Conservation (phyloP, 257 asterid species). For the Ligustrum vulgare region DNA sequence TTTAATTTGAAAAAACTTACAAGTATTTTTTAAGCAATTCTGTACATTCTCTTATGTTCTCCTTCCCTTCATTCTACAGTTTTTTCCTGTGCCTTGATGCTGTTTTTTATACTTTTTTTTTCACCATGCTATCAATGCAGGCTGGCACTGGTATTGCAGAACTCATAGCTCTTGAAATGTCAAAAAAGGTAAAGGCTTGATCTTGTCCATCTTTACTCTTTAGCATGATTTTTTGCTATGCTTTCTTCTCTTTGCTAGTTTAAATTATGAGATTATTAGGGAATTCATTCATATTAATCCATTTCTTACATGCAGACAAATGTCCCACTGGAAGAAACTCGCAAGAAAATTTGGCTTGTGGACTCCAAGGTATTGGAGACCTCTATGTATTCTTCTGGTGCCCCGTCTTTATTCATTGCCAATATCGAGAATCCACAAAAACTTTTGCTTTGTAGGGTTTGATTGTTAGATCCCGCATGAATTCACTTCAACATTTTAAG, state of each 20-base stretch:
- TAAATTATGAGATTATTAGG: slow-evolving; percentile 1
- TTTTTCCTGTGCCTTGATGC: background rate
- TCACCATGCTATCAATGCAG: slow-evolving; percentile 40
- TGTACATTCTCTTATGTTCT: background rate
- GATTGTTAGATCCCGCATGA: slow-evolving; percentile 71
- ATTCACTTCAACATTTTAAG: slow-evolving; percentile 80
- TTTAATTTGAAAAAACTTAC: no score
- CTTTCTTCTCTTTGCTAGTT: slow-evolving; percentile 15
- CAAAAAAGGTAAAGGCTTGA: slow-evolving; percentile 64
- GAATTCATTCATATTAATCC: slow-evolving; percentile 2
- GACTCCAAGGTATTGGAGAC: slow-evolving; percentile 49
- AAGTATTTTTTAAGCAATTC: background rate
- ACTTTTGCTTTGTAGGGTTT: slow-evolving; percentile 52
- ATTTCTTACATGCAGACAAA: slow-evolving; percentile 56
- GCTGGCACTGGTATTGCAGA: slow-evolving; percentile 98
- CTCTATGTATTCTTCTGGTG: background rate
- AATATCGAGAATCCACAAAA: background rate
- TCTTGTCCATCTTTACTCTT: slow-evolving; percentile 10
- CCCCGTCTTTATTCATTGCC: background rate
- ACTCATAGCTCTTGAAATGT: slow-evolving; percentile 88
- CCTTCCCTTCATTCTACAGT: background rate
- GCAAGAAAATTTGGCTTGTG: slow-evolving; percentile 84
- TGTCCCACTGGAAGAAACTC: slow-evolving; percentile 77
- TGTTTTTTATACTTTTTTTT: background rate
- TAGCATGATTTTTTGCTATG: background rate